phyloP scores from a whole-genome alignment of 2,329 filamentous ascomycete species.

The Grosmannia penicillata region DNA sequence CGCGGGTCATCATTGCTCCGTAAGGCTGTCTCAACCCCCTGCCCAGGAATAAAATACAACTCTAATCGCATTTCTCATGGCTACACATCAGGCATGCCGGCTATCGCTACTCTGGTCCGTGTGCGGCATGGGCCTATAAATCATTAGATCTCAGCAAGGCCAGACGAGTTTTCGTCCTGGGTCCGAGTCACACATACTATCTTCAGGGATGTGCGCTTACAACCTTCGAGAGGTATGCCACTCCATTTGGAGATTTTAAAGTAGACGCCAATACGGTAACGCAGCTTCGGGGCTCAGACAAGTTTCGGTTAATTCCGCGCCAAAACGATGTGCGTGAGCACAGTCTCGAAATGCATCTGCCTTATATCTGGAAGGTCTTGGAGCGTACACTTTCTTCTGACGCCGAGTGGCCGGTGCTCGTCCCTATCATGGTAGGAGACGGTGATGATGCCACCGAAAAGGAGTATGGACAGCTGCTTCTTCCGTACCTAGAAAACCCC shows the following conservation, averaged over 20 bases:
- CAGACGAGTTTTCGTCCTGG: slow-evolving; percentile 82
- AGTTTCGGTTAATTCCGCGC: slow-evolving; percentile 49
- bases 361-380: slow-evolving; percentile 74
- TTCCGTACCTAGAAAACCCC: slow-evolving; percentile 62
- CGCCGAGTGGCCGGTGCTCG: slow-evolving; percentile 50
- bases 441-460: slow-evolving; percentile 53
- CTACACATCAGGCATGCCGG: slow-evolving; percentile 66
- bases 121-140: slow-evolving; percentile 91
- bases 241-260: slow-evolving; percentile 55
- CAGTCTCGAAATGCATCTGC: slow-evolving; percentile 91
- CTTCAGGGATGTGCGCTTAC: slow-evolving; percentile 66
- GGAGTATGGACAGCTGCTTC: slow-evolving; percentile 52
- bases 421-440: slow-evolving; percentile 77
- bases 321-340: slow-evolving; percentile 69
- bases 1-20: slow-evolving; percentile 85
- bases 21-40: slow-evolving; percentile 36
- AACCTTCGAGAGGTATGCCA: slow-evolving; percentile 53
- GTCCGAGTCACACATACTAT: slow-evolving; percentile 80
- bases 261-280: slow-evolving; percentile 46
- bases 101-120: slow-evolving; percentile 80
- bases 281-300: slow-evolving; percentile 32
- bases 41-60: not conserved
- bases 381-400: slow-evolving; percentile 28
- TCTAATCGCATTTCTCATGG: not conserved
- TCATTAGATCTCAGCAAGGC: slow-evolving; percentile 65